Percentiles rank a stretch among this genome's conserved stretches.
Conservation (phyloP, 2,329 filamentous ascomycete genomes). For the Fusarium sp. region DNA sequence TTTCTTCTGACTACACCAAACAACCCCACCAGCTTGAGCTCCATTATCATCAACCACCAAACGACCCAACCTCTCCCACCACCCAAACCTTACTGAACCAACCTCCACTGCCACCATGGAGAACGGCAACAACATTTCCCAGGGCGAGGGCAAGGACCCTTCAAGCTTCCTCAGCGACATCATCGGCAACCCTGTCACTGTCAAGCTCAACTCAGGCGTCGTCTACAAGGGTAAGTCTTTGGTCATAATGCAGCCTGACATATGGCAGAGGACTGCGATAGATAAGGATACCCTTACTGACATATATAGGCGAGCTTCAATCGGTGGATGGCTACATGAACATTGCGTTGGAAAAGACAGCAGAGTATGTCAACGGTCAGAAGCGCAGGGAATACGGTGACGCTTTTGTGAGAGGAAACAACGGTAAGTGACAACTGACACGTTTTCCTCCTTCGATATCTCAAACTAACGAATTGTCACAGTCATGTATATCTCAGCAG, state of each 20-base stretch:
- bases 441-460: background rate
- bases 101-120: slow-evolving; percentile 67
- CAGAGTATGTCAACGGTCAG: slow-evolving; percentile 88
- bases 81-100: slow-evolving; percentile 10
- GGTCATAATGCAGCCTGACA: background rate
- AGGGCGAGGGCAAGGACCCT: slow-evolving; percentile 86
- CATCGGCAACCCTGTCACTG: slow-evolving; percentile 91
- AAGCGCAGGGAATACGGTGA: slow-evolving; percentile 89
- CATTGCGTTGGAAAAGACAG: slow-evolving; percentile 95
- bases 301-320: slow-evolving; percentile 81
- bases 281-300: slow-evolving; percentile 5
- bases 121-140: slow-evolving; percentile 71
- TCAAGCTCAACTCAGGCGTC: slow-evolving; percentile 98
- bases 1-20: slow-evolving; percentile 14
- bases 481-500: slow-evolving; percentile 79
- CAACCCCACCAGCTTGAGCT: slow-evolving; percentile 30
- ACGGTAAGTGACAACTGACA: slow-evolving; percentile 68
- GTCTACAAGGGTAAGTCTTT: slow-evolving; percentile 85
- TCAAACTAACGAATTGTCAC: slow-evolving; percentile 20
- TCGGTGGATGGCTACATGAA: slow-evolving; percentile 99
- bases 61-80: slow-evolving; percentile 7
- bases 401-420: slow-evolving; percentile 95
- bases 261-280: background rate
- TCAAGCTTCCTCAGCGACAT: slow-evolving; percentile 94
- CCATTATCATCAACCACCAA: slow-evolving; percentile 30